phyloP scores from a whole-genome alignment of 805 yeast species.

The Kazachstania kunashirensis region DNA sequence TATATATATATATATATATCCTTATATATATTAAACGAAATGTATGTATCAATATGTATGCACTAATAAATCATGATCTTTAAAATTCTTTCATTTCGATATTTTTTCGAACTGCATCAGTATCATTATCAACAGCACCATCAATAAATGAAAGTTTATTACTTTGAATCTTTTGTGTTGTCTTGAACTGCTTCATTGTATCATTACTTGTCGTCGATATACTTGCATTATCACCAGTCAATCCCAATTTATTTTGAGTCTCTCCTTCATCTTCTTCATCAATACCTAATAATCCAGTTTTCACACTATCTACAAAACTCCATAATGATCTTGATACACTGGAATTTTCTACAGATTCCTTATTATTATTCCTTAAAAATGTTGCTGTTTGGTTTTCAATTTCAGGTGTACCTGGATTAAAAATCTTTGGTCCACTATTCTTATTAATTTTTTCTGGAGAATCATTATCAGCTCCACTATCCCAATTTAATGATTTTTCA shows the following conservation, averaged over 20 bases:
- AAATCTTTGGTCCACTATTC: not conserved
- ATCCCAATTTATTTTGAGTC: not conserved
- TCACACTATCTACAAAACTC: conserved; percentile 44
- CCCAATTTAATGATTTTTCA: conserved; percentile 40
- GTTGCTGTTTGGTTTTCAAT: not conserved
- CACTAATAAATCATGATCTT: not conserved
- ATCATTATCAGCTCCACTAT: conserved; percentile 16
- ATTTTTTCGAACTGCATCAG: not conserved
- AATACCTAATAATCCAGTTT: conserved; percentile 32
- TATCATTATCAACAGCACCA: conserved; percentile 2
- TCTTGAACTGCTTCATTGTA: conserved; percentile 10
- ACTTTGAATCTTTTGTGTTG: conserved; percentile 5
- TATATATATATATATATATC: not conserved
- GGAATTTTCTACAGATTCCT: conserved; percentile 4
- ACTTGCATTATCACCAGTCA: not conserved
- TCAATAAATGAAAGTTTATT: conserved; percentile 10
- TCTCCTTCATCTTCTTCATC: conserved; percentile 22
- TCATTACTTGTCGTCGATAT: not conserved
- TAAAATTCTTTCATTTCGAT: conserved; percentile 9
- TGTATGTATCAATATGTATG: too few relatives aligned
- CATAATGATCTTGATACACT: conserved; percentile 37
- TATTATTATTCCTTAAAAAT: not conserved
- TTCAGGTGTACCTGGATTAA: not conserved
- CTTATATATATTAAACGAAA: not conserved
- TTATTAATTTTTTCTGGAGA: conserved; percentile 2